Evolutionary conservation across 23 red algal genomes (phyloP), one percentile per base, ranked within the genome.

Genomic region (Agarophyton chilense): DNA sequence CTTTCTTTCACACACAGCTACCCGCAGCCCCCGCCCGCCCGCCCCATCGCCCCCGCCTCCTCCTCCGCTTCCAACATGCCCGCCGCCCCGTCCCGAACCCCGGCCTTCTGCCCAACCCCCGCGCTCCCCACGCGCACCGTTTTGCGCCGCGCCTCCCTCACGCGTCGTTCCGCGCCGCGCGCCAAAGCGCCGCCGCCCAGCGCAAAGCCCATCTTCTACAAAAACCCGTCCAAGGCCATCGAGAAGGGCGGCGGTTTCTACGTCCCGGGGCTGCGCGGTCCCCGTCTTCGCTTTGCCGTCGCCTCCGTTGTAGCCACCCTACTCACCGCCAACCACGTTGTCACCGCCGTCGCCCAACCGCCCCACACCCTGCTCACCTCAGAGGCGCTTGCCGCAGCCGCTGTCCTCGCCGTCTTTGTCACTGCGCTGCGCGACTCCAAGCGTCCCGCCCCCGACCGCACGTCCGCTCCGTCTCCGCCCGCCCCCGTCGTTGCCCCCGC

Each of bases 171-270:
- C 68, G n/a, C 40, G 5, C 68, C 68, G 33, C 40, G 38, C 8
- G 68, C 68, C n/a, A 29, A 74, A 19, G 68, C 68, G 9, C 68
- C 24, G 18, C 89, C 89, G 1, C 89, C 90, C 1, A 56, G 58
- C 2, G 50, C 70, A 51, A 93, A 93, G 64, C 52, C 65, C 29
- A 47, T 50, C 4, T 93, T 85, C 53, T 99, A 99, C 63, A 90
- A 78, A 26, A 94, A 94, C 35, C 97, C 97, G 7, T 89, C 88
- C 36, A 92, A 86, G 64, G 97, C 97, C 12, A 92, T 99, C 45
- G 89, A 95, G 78, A 84, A 88, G 36, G 97, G 97, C 12, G 97
- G 97, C 42, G 97, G 97, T 17, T 99, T 99, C 55, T 99, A 94
- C 56, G 68, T 99, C 11, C 97, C 97, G 19, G 97, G 97, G 41